phyloP scores from a whole-genome alignment of 495 filamentous ascomycete genomes.

The Tuber magnatum region DNA sequence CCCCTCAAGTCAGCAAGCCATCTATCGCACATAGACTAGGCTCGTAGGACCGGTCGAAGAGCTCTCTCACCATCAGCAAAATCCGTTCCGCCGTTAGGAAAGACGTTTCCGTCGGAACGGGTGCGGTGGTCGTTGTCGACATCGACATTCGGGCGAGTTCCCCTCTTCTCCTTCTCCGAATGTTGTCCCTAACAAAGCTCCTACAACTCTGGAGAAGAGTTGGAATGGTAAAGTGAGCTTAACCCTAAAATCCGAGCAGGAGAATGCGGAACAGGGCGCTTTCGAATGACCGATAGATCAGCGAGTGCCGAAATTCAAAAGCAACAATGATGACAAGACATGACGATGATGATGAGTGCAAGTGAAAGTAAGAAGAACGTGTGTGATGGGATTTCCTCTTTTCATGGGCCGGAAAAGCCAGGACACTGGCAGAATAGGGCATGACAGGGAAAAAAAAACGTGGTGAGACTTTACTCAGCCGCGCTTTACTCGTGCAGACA shows the following conservation, averaged over 20 bases:
- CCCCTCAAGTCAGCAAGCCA: background rate
- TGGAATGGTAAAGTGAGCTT: background rate
- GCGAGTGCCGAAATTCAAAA: background rate
- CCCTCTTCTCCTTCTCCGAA: background rate
- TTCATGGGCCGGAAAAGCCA: background rate
- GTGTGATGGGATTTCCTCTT: background rate
- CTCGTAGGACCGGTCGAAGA: background rate
- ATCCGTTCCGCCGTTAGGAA: slow-evolving; percentile 23
- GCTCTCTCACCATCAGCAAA: slow-evolving; percentile 19
- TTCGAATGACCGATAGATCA: background rate
- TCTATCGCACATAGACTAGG: background rate
- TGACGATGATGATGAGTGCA: background rate
- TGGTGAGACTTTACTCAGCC: background rate
- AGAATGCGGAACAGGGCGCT: background rate
- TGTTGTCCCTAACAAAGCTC: background rate
- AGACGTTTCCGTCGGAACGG: slow-evolving; percentile 14
- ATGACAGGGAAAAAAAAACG: background rate
- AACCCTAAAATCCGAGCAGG: background rate
- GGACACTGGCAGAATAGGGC: background rate
- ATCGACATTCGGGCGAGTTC: background rate
- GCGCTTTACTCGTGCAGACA: background rate
- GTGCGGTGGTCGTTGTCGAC: slow-evolving; percentile 12
- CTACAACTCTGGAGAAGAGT: background rate
- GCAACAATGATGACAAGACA: background rate
- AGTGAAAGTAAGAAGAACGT: background rate